Conservation (phyloP, 768 basidiomycete genomes). For the Zangia roseola region DNA sequence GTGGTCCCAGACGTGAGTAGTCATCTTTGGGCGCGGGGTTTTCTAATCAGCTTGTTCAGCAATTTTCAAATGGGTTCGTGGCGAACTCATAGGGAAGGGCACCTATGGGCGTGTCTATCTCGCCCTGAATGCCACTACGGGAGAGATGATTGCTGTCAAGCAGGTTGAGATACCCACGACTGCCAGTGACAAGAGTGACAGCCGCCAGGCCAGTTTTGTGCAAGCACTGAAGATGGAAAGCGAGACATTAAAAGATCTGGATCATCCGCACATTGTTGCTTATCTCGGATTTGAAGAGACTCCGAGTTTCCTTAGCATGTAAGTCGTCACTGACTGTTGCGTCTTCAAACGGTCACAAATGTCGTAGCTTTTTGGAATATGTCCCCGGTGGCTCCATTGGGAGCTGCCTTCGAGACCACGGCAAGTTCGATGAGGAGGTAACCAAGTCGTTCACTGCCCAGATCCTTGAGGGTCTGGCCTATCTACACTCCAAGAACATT, state of each 20-base stretch:
- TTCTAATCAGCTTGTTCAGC: conserved; percentile 42
- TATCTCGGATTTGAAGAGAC: conserved; percentile 96
- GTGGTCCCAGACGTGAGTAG: conserved; percentile 65
- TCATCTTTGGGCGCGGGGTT: conserved; percentile 1
- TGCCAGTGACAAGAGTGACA: conserved; percentile 86
- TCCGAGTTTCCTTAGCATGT: conserved; percentile 88
- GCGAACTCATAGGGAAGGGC: conserved; percentile 95
- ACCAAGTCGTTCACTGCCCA: conserved; percentile 91
- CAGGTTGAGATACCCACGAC: conserved; percentile 96
- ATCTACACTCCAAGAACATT: conserved; percentile 89
- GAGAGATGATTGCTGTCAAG: conserved; percentile 99
- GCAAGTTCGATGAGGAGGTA: conserved; percentile 89
- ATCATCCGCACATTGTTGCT: conserved; percentile 96
- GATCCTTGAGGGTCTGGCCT: conserved; percentile 88
- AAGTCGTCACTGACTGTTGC: conserved; percentile 32
- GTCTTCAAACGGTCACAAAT: conserved; percentile 1
- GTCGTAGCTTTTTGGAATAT: conserved; percentile 90
- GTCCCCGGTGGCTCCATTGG: conserved; percentile 97
- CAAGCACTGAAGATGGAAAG: conserved; percentile 94
- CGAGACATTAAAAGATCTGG: conserved; percentile 92
- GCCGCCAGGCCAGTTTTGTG: conserved; percentile 79
- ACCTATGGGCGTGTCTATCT: conserved; percentile 97
- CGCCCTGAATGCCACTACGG: conserved; percentile 92
- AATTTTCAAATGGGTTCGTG: conserved; percentile 98
- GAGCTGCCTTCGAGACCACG: conserved; percentile 85